phyloP scores from a whole-genome alignment of 1,139 yeast species.

The Suhomyces terraborum region DNA sequence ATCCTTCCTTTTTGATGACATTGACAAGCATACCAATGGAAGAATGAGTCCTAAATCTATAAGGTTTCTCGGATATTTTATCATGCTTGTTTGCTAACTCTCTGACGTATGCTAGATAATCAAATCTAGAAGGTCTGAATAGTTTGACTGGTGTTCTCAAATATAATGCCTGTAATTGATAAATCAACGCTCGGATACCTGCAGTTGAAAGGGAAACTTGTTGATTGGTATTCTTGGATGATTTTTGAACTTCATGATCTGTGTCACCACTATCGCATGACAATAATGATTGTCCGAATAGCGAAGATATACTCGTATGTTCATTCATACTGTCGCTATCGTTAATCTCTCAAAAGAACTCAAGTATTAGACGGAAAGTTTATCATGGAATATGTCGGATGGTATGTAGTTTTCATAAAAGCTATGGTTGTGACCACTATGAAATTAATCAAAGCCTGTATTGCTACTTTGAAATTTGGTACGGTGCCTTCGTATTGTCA shows the following conservation, averaged over 20 bases:
- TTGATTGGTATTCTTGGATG: constrained; percentile 27
- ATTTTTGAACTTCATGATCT: constrained; percentile 6
- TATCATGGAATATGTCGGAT: background rate
- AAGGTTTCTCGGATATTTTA: constrained; percentile 57
- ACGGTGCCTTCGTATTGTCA: too few relatives aligned
- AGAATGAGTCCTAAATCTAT: constrained; percentile 72
- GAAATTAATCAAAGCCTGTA: too few relatives aligned
- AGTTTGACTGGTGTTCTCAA: constrained; percentile 82
- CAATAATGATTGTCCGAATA: constrained; percentile 2
- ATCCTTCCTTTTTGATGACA: constrained; percentile 77
- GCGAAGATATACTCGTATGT: background rate
- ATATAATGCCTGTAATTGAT: constrained; percentile 77
- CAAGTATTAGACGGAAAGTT: background rate
- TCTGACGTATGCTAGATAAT: constrained; percentile 70
- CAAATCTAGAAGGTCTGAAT: constrained; percentile 88
- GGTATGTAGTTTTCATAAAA: too few relatives aligned
- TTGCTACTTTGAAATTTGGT: too few relatives aligned
- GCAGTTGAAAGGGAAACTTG: constrained; percentile 63
- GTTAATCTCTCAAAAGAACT: background rate
- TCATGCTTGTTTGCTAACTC: constrained; percentile 52
- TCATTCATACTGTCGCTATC: constrained; percentile 5
- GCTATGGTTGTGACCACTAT: too few relatives aligned
- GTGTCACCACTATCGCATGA: constrained; percentile 4
- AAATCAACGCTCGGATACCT: constrained; percentile 78
- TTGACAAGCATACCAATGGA: constrained; percentile 69